Conservation (phyloP, 257 asterid species). For the Agastache rugosa region DNA sequence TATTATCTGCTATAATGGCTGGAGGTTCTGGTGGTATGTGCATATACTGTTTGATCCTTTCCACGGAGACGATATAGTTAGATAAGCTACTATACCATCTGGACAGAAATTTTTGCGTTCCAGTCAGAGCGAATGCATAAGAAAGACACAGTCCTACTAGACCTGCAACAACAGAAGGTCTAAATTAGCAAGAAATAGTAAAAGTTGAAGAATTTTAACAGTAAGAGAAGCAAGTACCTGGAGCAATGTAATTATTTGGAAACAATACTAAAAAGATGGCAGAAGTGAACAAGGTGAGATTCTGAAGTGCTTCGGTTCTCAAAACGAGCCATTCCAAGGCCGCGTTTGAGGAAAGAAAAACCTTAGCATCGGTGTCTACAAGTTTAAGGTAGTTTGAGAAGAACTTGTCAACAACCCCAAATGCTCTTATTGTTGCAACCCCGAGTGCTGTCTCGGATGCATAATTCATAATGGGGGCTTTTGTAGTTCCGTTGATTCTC, state of each 20-base stretch:
- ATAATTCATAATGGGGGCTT: constrained; percentile 79
- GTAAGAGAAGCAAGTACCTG: constrained; percentile 49
- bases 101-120: constrained; percentile 59
- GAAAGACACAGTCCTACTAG: constrained; percentile 82
- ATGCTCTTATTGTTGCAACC: constrained; percentile 72
- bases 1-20: constrained; percentile 54
- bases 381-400: constrained; percentile 60
- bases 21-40: constrained; percentile 70
- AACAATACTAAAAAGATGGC: constrained; percentile 54
- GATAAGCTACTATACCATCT: constrained; percentile 71
- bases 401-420: constrained; percentile 56
- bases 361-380: constrained; percentile 73
- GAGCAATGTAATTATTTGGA: constrained; percentile 56
- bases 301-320: constrained; percentile 76
- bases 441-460: constrained; percentile 84
- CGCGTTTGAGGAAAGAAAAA: constrained; percentile 64
- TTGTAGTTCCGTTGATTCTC: constrained; percentile 87
- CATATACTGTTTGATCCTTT: constrained; percentile 82
- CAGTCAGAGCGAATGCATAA: constrained; percentile 65
- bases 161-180: constrained; percentile 46
- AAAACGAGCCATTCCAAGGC: constrained; percentile 76
- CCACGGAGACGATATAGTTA: constrained; percentile 69
- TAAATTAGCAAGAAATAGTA: not conserved
- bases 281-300: constrained; percentile 64
- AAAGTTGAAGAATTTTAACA: not conserved